Percentiles rank a stretch among this genome's conserved stretches.
These are phyloP conservation scores for Colletotrichum limetticola DNA, from an alignment of 2,329 filamentous ascomycete species.

Conservation along the genomic window DNA sequence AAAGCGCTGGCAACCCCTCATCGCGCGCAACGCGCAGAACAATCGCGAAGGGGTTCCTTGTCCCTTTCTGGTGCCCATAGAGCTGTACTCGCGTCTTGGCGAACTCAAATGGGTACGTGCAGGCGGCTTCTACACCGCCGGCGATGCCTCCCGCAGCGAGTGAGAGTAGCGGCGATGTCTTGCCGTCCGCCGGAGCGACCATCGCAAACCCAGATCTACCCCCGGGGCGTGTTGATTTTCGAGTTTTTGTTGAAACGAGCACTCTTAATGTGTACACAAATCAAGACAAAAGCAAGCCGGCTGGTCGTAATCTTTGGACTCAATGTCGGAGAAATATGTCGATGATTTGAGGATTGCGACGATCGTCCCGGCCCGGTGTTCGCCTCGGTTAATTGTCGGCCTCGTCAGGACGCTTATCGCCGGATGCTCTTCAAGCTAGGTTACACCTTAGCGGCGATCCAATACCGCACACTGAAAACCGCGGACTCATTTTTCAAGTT, in stretches of 20 bases:
- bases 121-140: slow-evolving; percentile 22
- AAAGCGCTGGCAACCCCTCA: slow-evolving; percentile 7
- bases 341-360: neutral
- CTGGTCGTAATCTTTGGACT: neutral
- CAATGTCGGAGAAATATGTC: neutral
- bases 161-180: slow-evolving; percentile 16
- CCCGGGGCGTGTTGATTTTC: too few species aligned
- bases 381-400: neutral
- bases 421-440: neutral
- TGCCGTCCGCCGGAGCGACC: slow-evolving; percentile 14
- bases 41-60: slow-evolving; percentile 16
- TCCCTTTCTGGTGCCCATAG: slow-evolving; percentile 19
- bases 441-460: neutral
- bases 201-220: neutral
- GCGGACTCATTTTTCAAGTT: too few species aligned
- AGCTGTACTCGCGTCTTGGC: slow-evolving; percentile 25
- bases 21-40: slow-evolving; percentile 24
- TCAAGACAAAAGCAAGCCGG: neutral
- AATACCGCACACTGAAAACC: neutral
- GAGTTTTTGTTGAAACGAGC: neutral
- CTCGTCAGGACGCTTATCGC: neutral
- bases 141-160: slow-evolving; percentile 20
- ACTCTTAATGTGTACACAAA: neutral
- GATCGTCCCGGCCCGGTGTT: neutral
- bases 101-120: slow-evolving; percentile 27